Percentiles rank a stretch among this genome's conserved stretches.
Evolutionary conservation across 352 stramenopile genomes (phyloP).

Genomic region (Globisporangium irregulare): DNA sequence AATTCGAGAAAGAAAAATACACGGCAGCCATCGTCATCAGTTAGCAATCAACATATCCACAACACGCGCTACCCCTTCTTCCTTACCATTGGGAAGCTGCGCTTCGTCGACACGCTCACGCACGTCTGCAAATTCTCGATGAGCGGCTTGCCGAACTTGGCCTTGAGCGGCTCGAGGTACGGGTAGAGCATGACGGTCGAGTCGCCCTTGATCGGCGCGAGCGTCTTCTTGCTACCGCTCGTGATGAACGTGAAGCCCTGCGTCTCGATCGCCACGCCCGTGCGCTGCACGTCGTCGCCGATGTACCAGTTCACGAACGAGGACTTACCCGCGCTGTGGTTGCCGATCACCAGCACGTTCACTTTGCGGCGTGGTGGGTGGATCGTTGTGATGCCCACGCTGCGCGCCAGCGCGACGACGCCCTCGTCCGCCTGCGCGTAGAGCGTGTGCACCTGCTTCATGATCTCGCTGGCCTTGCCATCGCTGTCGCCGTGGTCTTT

Average conservation of each 20-base stretch:
- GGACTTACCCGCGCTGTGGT: slow-evolving; percentile 74
- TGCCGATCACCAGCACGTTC: slow-evolving; percentile 69
- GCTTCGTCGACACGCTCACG: slow-evolving; percentile 52
- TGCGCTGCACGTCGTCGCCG: slow-evolving; percentile 54
- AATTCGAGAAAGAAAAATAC: not conserved
- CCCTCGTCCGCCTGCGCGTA: slow-evolving; percentile 28
- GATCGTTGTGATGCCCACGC: slow-evolving; percentile 31
- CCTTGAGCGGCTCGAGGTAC: slow-evolving; percentile 47
- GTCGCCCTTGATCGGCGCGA: slow-evolving; percentile 62
- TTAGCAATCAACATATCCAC: not conserved
- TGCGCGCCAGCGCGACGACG: slow-evolving; percentile 26
- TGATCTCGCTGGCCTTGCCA: slow-evolving; percentile 31
- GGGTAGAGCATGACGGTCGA: slow-evolving; percentile 59
- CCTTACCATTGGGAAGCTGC: slow-evolving; percentile 40
- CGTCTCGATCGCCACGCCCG: slow-evolving; percentile 63
- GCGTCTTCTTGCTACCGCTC: slow-evolving; percentile 46
- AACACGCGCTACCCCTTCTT: not conserved
- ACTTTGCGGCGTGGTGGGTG: slow-evolving; percentile 60
- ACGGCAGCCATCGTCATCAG: not conserved
- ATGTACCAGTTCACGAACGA: slow-evolving; percentile 78
- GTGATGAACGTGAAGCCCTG: slow-evolving; percentile 70
- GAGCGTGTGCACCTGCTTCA: slow-evolving; percentile 35
- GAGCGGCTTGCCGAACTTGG: slow-evolving; percentile 55
- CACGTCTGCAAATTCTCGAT: slow-evolving; percentile 59
- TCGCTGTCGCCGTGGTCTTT: slow-evolving; percentile 14